Evolutionary conservation across 176 grass and related monocot species (phyloP), one percentile per base, ranked within the genome.

Genomic region (Pontederia paniculata): DNA sequence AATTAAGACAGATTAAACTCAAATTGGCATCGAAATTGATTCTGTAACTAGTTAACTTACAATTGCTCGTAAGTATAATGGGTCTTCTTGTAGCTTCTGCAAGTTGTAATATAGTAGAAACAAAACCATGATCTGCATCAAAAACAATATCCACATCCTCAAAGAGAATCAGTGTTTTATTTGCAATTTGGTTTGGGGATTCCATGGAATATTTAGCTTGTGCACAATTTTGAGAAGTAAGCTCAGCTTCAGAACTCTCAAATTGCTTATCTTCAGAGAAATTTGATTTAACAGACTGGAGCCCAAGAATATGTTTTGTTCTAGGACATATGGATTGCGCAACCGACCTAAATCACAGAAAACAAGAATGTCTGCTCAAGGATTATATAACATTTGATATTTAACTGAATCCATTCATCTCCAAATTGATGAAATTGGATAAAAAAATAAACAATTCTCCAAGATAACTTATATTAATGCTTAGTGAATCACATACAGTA

Each of bases 121-220:
- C 84, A 70, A 97, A 97, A 65, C 91, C 86, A 52, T 71, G 77
- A 61, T 90, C 91, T 72, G 84, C 86, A 65, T 97, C 86, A 67
- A 97, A 97, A 28, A 97, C 77, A 76, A 65, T 90, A 80, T 97
- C 91, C 60, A 84, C 86, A 70, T 97, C 86, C 77, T 97, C 86
- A 79, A 97, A 90, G 49, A 97, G 74, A 45, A 97, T 78, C 44
- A 97, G 57, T 37, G 80, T 87, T 76, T 90, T 84, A 74, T 90
- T 97, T 53, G 76, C 42, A 42, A 78, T 57, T 81, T 83, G 74
- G 58, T 72, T 89, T 71, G 51, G 52, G 21, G 45, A 44, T 60
- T 58, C 55, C 55, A 31, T 65, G 43, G 60, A 60, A 68, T 19
- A 60, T 74, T 50, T 52, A 66, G 55, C 45, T 70, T 45, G 56